Base-by-base conservation (phyloP, 805 yeast genomes). In the Candida yuanshanica region DNA sequence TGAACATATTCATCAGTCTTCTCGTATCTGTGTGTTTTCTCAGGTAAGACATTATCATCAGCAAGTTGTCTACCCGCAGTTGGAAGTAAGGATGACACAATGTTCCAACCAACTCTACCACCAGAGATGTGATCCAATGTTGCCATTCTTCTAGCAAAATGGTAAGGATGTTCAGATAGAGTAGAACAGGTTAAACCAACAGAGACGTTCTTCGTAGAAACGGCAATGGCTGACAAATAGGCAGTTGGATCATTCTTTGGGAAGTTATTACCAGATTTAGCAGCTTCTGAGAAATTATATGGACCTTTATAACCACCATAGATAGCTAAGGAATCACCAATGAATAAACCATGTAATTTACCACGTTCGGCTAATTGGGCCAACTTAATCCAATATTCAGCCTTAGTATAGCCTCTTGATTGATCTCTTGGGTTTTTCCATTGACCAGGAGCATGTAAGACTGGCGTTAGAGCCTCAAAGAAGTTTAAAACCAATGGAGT, bases 71-170 rank as follows among this genome's bases (percentile, higher is more conserved):
- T 56, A 7, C 75, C 69, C 8, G 75, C 75, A 48, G 69, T 59
- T 41, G 69, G 72, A 33, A 68, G 51, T 31, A 63, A 58, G 2
- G 74, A 64, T 5, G 73, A 65, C 29, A 70, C 76, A 31, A 70
- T 63, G 49, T 70, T 70, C 76, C 76, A 70, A 25, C 75, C 76
- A 41, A 71, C 52, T 49, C 76, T 62, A 16, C 75, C 76, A 20
- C 62, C 62, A 12, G 74, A 66, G 40, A 70, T 61, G 39, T 70
- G 72, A 44, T 70, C 76, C 39, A 70, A 53, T 1, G 76, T 70
- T 13, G 74, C 72, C 43, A 67, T 50, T 44, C 74, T 59, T 54
- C 74, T 59, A 13, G 74, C 69, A 36, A 70, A 62, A 49, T 65
- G 71, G 42, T 67, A 70, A 1, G 75, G 75, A 27, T 63, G 66